These are phyloP conservation scores for Tolypocladium paradoxum DNA, from an alignment of 2,329 filamentous ascomycete species.

Conservation along the genomic window DNA sequence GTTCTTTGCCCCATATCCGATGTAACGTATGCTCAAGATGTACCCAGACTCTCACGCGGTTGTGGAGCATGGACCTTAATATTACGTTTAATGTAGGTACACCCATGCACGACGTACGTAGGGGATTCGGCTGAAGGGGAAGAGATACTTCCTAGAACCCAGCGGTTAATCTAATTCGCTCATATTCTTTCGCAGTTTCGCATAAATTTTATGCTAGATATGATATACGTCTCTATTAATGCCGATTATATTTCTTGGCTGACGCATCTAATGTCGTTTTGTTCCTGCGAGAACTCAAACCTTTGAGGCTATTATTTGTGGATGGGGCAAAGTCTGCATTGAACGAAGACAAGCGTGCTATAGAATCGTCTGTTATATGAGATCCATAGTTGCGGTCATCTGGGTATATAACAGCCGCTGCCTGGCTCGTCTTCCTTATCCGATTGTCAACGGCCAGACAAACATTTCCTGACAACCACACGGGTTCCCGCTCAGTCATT, in stretches of 20 bases:
- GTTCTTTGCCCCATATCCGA: background rate
- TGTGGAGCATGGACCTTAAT: background rate
- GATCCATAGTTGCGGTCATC: background rate
- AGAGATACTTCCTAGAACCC: background rate
- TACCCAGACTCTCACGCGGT: background rate
- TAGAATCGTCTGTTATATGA: background rate
- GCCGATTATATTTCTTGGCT: background rate
- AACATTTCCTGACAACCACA: background rate
- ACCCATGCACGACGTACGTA: background rate
- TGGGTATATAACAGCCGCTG: background rate
- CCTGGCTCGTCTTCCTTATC: background rate
- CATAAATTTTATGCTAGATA: background rate
- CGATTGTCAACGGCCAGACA: background rate
- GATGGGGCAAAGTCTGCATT: too few relatives aligned
- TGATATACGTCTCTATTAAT: too few relatives aligned
- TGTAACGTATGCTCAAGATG: background rate
- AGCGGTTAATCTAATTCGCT: background rate
- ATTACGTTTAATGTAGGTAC: background rate
- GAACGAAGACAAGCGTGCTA: background rate
- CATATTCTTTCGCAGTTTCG: background rate
- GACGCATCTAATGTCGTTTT: background rate
- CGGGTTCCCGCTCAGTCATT: too few relatives aligned
- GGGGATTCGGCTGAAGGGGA: background rate
- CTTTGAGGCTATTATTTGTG: background rate
- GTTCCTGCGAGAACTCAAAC: background rate